These are phyloP conservation scores for Monosporozyma servazzii DNA, from an alignment of 805 yeast genomes.

Conservation along the genomic window DNA sequence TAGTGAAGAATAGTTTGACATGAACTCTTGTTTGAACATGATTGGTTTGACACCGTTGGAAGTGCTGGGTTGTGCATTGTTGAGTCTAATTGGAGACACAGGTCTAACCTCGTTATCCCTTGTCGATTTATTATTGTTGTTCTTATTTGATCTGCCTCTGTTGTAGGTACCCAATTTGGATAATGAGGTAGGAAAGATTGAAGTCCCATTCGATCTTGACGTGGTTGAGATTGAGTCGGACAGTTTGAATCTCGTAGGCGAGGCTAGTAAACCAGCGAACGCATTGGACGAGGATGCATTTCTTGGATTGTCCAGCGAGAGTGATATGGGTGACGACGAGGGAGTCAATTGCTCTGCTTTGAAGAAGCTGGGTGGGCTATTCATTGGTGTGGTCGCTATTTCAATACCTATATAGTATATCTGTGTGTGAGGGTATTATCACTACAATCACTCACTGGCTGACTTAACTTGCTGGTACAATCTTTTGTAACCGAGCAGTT, in stretches of 20 bases:
- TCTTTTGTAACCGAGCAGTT: too few relatives aligned
- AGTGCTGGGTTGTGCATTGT: too few relatives aligned
- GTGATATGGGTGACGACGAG: slow-evolving; percentile 21
- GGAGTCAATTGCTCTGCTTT: slow-evolving; percentile 24
- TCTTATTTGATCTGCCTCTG: slow-evolving; percentile 10
- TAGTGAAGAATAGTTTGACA: slow-evolving; percentile 11
- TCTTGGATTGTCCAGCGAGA: slow-evolving; percentile 19
- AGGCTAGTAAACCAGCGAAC: slow-evolving; percentile 16
- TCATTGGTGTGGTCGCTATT: too few relatives aligned
- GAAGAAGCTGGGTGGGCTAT: slow-evolving; percentile 17
- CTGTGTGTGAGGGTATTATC: too few relatives aligned
- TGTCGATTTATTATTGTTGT: slow-evolving; percentile 11
- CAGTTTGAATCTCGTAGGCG: slow-evolving; percentile 25
- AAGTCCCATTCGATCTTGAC: slow-evolving; percentile 2
- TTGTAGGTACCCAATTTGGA: slow-evolving; percentile 25
- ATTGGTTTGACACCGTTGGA: slow-evolving; percentile 12
- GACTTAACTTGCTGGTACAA: too few relatives aligned
- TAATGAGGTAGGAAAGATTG: slow-evolving; percentile 25
- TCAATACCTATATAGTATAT: too few relatives aligned
- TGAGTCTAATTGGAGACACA: slow-evolving; percentile 21
- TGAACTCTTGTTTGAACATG: slow-evolving; percentile 26
- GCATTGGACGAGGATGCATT: slow-evolving; percentile 6
- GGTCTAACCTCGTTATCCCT: slow-evolving; percentile 20
- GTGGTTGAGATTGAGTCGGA: slow-evolving; percentile 9
- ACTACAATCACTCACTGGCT: too few relatives aligned